phyloP scores from a whole-genome alignment of 1,284 basidiomycete species.

The Quambalaria eucalypti region DNA sequence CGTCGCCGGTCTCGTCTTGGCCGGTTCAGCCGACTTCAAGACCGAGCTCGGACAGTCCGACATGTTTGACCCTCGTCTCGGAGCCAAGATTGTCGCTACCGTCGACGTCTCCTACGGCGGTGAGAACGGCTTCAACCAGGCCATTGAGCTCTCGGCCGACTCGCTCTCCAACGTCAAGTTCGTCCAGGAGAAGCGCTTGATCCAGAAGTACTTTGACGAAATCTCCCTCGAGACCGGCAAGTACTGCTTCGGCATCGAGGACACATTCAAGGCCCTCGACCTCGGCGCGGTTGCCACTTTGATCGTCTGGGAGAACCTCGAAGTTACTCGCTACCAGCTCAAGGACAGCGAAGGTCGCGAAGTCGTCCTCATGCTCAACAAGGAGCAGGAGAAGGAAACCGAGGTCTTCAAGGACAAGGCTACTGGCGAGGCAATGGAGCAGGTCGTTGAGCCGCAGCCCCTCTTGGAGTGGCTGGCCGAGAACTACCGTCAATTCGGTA shows the following conservation, averaged over 20 bases:
- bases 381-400: slow-evolving; percentile 56
- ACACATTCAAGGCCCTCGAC: slow-evolving; percentile 92
- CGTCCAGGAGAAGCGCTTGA: slow-evolving; percentile 83
- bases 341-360: slow-evolving; percentile 36
- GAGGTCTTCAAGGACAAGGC: slow-evolving; percentile 91
- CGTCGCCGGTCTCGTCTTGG: slow-evolving; percentile 89
- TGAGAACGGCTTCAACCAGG: slow-evolving; percentile 98
- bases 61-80: slow-evolving; percentile 82
- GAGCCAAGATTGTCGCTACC: slow-evolving; percentile 61
- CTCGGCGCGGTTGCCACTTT: slow-evolving; percentile 93
- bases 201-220: slow-evolving; percentile 95
- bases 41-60: slow-evolving; percentile 92
- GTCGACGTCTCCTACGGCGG: slow-evolving; percentile 97
- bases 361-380: slow-evolving; percentile 36
- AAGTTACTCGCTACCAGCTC: slow-evolving; percentile 37
- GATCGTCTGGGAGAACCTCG: slow-evolving; percentile 88
- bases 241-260: slow-evolving; percentile 96
- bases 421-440: slow-evolving; percentile 92
- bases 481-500: slow-evolving; percentile 95
- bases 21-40: slow-evolving; percentile 97
- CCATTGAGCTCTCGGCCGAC: slow-evolving; percentile 92
- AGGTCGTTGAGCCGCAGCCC: slow-evolving; percentile 48
- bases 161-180: slow-evolving; percentile 97
- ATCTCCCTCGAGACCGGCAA: slow-evolving; percentile 95
- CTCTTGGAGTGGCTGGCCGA: slow-evolving; percentile 82